phyloP scores from a whole-genome alignment of 1,139 yeast genomes.

The Blastobotrys apis region DNA sequence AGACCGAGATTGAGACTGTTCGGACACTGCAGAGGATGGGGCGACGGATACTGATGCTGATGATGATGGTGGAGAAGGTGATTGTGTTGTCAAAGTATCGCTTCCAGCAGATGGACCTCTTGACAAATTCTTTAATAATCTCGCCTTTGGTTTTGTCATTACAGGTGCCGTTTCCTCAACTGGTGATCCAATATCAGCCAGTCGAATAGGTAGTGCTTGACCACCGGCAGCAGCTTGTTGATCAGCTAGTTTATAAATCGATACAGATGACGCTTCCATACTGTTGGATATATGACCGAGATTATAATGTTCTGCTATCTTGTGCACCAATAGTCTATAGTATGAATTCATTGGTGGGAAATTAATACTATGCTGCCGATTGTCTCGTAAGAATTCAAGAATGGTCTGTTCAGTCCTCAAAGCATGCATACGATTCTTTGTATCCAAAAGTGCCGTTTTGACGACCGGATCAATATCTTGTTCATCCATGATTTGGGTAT shows the following conservation, averaged over 20 bases:
- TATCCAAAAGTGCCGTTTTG: slow-evolving; percentile 43
- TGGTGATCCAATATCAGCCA: slow-evolving; percentile 7
- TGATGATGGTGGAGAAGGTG: slow-evolving; percentile 1
- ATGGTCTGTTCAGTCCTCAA: slow-evolving; percentile 50
- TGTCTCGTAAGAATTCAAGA: slow-evolving; percentile 36
- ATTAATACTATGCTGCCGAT: slow-evolving; percentile 42
- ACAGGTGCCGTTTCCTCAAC: not conserved
- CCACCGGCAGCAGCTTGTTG: too few relatives aligned
- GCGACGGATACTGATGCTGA: slow-evolving; percentile 5
- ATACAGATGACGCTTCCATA: slow-evolving; percentile 41
- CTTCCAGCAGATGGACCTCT: slow-evolving; percentile 1
- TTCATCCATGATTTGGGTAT: too few relatives aligned
- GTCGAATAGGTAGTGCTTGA: slow-evolving; percentile 1
- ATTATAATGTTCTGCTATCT: slow-evolving; percentile 61
- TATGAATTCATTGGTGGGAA: slow-evolving; percentile 59
- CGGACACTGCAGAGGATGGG: not conserved
- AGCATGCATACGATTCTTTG: slow-evolving; percentile 50
- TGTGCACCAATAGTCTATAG: slow-evolving; percentile 61
- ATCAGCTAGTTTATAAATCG: slow-evolving; percentile 31
- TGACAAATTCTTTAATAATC: slow-evolving; percentile 4
- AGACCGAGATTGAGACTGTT: not conserved
- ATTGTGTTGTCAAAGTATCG: not conserved
- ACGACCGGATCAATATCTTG: slow-evolving; percentile 30
- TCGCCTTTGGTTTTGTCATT: slow-evolving; percentile 8
- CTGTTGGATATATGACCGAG: slow-evolving; percentile 48